Conservation (phyloP, 2,329 filamentous ascomycete genomes). For the Xylariaceae sp. region DNA sequence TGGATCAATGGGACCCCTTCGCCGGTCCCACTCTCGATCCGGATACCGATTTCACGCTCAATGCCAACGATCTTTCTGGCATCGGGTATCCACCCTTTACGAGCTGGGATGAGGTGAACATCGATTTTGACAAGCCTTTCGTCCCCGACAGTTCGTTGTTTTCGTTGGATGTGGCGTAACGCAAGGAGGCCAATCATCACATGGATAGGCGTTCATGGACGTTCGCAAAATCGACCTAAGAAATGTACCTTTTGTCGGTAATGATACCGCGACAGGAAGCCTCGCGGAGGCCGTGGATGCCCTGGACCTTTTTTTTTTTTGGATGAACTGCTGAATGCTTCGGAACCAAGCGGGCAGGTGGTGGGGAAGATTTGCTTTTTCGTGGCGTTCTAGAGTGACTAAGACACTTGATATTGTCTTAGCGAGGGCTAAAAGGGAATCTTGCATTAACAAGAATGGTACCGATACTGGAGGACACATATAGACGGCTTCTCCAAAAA, state of each 20-base stretch:
- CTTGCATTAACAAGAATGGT: not conserved
- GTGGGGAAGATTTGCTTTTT: not conserved
- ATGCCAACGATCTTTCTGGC: slow-evolving; percentile 17
- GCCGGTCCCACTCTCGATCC: slow-evolving; percentile 42
- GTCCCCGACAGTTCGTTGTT: slow-evolving; percentile 44
- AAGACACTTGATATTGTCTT: not conserved
- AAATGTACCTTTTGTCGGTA: too few species aligned
- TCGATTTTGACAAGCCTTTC: slow-evolving; percentile 49
- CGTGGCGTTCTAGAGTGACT: not conserved
- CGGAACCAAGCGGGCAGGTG: too few species aligned
- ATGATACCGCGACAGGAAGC: too few species aligned
- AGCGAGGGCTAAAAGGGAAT: not conserved
- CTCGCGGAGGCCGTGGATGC: too few species aligned
- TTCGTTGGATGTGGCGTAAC: slow-evolving; percentile 35
- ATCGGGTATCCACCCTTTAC: slow-evolving; percentile 24
- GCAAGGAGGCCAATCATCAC: slow-evolving; percentile 5
- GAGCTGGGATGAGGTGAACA: slow-evolving; percentile 48
- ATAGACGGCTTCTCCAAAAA: not conserved
- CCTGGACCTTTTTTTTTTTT: too few species aligned
- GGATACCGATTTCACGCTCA: slow-evolving; percentile 29
- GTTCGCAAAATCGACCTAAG: not conserved
- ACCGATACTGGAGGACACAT: not conserved
- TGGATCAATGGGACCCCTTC: slow-evolving; percentile 46
- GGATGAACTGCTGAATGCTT: too few species aligned
- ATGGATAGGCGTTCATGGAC: not conserved